Conservation (phyloP, 2,329 filamentous ascomycete species). For the Paraconiothyrium brasiliense region DNA sequence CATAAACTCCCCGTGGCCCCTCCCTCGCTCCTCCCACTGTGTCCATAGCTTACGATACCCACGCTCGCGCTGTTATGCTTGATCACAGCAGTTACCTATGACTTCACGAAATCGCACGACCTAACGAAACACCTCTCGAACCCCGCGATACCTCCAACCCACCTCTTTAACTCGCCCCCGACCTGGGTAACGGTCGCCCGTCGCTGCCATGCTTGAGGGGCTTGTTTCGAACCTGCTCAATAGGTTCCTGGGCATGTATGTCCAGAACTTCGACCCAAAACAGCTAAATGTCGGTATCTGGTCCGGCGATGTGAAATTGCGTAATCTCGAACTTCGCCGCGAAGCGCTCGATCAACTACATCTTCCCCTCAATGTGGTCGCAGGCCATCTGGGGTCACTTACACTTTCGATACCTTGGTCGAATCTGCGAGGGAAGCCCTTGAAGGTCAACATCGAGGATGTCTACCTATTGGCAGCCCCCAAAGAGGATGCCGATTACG, state of each 20-base stretch:
- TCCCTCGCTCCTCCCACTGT: conserved; percentile 25
- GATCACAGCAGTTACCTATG: conserved; percentile 39
- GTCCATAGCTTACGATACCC: conserved; percentile 38
- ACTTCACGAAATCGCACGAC: conserved; percentile 41
- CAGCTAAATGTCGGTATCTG: conserved; percentile 99
- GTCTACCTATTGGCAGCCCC: conserved; percentile 95
- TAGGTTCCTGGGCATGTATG: conserved; percentile 99
- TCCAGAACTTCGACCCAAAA: conserved; percentile 98
- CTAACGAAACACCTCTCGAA: conserved; percentile 36
- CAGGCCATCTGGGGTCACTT: conserved; percentile 91
- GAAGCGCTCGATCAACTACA: conserved; percentile 98
- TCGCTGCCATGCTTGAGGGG: conserved; percentile 87
- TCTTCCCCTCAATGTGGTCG: conserved; percentile 94
- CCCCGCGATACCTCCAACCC: conserved; percentile 29
- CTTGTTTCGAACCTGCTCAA: conserved; percentile 97
- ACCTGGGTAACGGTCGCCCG: conserved; percentile 76
- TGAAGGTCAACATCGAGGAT: conserved; percentile 95
- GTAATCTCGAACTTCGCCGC: conserved; percentile 87
- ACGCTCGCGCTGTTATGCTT: conserved; percentile 27
- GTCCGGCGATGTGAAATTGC: conserved; percentile 97
- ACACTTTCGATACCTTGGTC: conserved; percentile 97
- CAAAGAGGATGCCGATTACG: conserved; percentile 92
- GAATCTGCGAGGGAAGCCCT: conserved; percentile 91
- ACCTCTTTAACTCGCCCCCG: conserved; percentile 53
- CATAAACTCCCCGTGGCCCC: conserved; percentile 22